phyloP scores from a whole-genome alignment of 768 basidiomycete genomes.

The Russula brevipes region DNA sequence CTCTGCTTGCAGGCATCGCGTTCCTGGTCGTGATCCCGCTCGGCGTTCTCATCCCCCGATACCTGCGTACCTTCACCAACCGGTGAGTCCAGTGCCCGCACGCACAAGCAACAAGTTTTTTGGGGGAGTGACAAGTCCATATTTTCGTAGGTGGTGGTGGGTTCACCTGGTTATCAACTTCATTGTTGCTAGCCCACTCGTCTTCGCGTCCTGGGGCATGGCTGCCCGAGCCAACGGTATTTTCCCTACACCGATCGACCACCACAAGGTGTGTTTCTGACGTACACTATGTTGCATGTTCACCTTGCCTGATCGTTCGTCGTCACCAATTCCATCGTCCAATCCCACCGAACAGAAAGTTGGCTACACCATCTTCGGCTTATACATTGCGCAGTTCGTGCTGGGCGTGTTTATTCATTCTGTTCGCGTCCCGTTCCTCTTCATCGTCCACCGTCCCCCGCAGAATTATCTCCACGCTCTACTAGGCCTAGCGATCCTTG shows the following conservation, averaged over 20 bases:
- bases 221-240: conserved; percentile 28
- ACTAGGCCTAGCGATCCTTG: conserved; percentile 51
- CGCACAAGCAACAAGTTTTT: background rate
- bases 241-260: conserved; percentile 29
- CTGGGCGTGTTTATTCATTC: conserved; percentile 51
- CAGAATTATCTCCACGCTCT: conserved; percentile 41
- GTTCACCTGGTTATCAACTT: conserved; percentile 7
- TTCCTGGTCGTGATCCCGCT: conserved; percentile 9
- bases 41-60: conserved; percentile 10
- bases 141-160: conserved; percentile 12
- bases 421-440: conserved; percentile 41
- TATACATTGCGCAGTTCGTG: conserved; percentile 48
- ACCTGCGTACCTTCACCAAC: conserved; percentile 19
- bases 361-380: conserved; percentile 47
- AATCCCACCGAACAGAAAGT: conserved; percentile 37
- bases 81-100: background rate
- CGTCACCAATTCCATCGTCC: background rate
- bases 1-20: conserved; percentile 1
- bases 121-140: background rate
- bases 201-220: conserved; percentile 45
- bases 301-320: background rate
- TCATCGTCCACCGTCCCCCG: conserved; percentile 34
- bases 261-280: conserved; percentile 33
- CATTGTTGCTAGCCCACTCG: conserved; percentile 46
- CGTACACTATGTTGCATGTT: too few species aligned